Conservation (phyloP, 2,329 filamentous ascomycete species). For the Clonostachys solani region DNA sequence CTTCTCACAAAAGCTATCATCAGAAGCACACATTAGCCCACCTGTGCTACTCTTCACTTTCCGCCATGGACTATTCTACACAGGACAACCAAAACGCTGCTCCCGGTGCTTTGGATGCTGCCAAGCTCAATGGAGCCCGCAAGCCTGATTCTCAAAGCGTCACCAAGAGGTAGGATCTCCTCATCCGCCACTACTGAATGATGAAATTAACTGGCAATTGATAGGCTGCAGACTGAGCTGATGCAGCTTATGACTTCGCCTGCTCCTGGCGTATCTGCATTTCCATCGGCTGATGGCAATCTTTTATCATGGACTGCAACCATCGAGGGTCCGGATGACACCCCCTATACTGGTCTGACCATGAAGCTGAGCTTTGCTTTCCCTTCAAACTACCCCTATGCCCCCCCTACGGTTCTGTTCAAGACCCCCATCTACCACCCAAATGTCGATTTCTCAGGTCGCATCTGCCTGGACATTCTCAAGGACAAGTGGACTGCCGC, state of each 20-base stretch:
- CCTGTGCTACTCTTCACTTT: not conserved
- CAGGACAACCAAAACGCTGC: constrained; percentile 63
- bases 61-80: constrained; percentile 37
- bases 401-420: constrained; percentile 87
- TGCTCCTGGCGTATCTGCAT: constrained; percentile 90
- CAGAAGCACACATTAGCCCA: not conserved
- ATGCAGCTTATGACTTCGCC: constrained; percentile 98
- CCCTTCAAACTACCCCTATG: constrained; percentile 89
- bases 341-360: constrained; percentile 81
- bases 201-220: constrained; percentile 2
- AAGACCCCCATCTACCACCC: constrained; percentile 99
- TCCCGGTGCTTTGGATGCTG: constrained; percentile 55
- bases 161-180: constrained; percentile 61
- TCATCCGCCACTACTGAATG: not conserved
- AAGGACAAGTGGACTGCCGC: constrained; percentile 99
- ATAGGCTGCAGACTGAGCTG: constrained; percentile 89
- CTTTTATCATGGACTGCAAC: constrained; percentile 91
- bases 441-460: constrained; percentile 94
- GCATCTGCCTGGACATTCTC: constrained; percentile 95
- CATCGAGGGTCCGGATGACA: constrained; percentile 85
- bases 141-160: constrained; percentile 69
- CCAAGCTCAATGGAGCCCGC: constrained; percentile 55
- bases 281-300: constrained; percentile 86
- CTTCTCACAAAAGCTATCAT: too few relatives aligned
- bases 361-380: constrained; percentile 94